Conservation (phyloP, 83 land plant genomes). For the Picea abies region DNA sequence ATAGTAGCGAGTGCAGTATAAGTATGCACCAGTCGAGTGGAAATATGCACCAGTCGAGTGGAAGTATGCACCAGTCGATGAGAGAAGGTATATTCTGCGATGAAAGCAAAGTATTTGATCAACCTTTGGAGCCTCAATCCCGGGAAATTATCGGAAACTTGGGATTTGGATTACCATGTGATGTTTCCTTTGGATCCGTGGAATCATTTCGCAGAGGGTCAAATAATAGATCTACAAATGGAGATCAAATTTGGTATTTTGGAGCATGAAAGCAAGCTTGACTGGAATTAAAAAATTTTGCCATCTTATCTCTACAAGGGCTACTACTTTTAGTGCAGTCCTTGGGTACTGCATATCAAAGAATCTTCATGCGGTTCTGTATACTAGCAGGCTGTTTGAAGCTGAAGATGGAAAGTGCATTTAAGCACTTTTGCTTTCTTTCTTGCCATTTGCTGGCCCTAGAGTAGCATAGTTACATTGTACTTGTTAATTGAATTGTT, state of each 20-base stretch:
- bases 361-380: too few species aligned
- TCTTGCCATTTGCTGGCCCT: too few species aligned
- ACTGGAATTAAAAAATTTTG: too few species aligned
- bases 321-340: too few species aligned
- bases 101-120: conserved; percentile 3
- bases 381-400: too few species aligned
- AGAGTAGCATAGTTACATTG: too few species aligned
- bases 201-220: conserved; percentile 5
- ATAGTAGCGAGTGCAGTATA: conserved; percentile 16
- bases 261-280: conserved; percentile 6
- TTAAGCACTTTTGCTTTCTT: too few species aligned
- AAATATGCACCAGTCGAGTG: background rate
- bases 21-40: background rate
- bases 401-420: too few species aligned
- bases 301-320: too few species aligned
- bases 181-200: background rate
- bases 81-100: background rate
- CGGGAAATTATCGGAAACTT: background rate
- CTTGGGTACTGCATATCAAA: too few species aligned
- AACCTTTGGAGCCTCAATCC: conserved; percentile 8
- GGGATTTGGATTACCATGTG: background rate
- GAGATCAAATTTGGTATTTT: conserved; percentile 6
- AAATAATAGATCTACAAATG: background rate
- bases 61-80: background rate
- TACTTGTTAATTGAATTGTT: too few species aligned